These are phyloP conservation scores for Xanthoconium separans DNA, from an alignment of 1,284 basidiomycete genomes.

Conservation along the genomic window DNA sequence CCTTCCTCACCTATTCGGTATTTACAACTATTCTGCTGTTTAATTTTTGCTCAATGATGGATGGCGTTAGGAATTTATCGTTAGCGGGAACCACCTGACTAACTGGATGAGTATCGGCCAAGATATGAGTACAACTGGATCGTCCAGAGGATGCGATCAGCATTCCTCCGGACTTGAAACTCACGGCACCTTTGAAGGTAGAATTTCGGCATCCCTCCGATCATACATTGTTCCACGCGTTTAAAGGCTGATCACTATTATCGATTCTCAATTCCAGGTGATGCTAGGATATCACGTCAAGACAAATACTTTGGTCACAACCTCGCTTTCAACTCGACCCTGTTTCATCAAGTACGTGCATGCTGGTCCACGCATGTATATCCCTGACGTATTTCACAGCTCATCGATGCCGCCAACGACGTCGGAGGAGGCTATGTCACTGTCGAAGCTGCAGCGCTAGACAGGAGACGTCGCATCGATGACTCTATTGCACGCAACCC, in stretches of 20 bases:
- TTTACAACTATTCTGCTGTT: too few species aligned
- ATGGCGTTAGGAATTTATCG: too few species aligned
- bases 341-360: constrained; percentile 21
- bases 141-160: too few species aligned
- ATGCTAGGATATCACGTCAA: constrained; percentile 23
- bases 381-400: constrained; percentile 4
- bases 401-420: constrained; percentile 12
- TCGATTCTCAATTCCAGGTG: constrained; percentile 11
- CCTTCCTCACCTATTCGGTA: too few species aligned
- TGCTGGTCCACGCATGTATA: too few species aligned
- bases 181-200: not conserved
- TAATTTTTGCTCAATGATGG: too few species aligned
- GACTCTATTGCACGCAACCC: constrained; percentile 27
- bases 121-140: not conserved
- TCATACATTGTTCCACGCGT: too few species aligned
- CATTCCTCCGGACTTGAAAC: not conserved
- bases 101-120: not conserved
- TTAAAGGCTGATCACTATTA: not conserved
- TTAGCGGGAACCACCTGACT: not conserved
- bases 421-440: constrained; percentile 17
- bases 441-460: constrained; percentile 16
- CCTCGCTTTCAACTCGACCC: constrained; percentile 22
- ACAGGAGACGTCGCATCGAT: constrained; percentile 16
- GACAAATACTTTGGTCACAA: constrained; percentile 27
- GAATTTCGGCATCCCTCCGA: not conserved